These are phyloP conservation scores for Naganishia vaughanmartiniae DNA, from an alignment of 768 basidiomycete genomes.

Conservation along the genomic window DNA sequence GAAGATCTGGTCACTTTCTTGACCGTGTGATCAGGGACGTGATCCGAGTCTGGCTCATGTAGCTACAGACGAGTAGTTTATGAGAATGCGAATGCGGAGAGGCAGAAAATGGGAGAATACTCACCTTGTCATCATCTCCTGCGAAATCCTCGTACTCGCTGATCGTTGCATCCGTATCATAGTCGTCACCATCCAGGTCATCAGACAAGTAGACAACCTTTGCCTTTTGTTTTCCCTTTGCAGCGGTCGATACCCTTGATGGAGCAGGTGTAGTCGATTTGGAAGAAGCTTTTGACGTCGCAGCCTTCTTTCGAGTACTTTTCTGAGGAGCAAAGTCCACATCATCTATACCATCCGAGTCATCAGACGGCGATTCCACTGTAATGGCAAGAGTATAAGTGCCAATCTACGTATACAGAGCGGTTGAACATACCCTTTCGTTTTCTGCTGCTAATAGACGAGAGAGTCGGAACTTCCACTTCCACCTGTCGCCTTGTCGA, in stretches of 20 bases:
- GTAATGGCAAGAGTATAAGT: too few species aligned
- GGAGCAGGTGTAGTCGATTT: conserved; percentile 15
- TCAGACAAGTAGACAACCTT: conserved; percentile 36
- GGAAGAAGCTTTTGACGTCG: conserved; percentile 10
- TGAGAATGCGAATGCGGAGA: background rate
- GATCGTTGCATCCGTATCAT: conserved; percentile 1
- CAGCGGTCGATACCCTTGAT: conserved; percentile 5
- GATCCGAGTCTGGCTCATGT: conserved; percentile 20
- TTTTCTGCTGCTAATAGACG: background rate
- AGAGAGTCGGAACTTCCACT: background rate
- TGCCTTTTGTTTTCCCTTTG: conserved; percentile 49
- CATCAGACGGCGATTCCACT: conserved; percentile 1
- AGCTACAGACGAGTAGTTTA: background rate
- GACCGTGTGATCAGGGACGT: conserved; percentile 16
- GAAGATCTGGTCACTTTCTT: conserved; percentile 14
- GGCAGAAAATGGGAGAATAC: background rate
- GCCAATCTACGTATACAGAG: background rate
- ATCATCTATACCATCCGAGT: conserved; percentile 12
- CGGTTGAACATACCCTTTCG: background rate
- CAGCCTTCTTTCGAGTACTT: conserved; percentile 1
- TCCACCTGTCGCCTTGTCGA: conserved; percentile 11
- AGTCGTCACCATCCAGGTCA: conserved; percentile 8
- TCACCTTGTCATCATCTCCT: conserved; percentile 19
- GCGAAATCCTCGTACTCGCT: conserved; percentile 24
- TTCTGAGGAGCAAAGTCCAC: background rate